Evolutionary conservation across 2,329 filamentous ascomycete genomes (phyloP).

Genomic region (Claviceps sorghi): DNA sequence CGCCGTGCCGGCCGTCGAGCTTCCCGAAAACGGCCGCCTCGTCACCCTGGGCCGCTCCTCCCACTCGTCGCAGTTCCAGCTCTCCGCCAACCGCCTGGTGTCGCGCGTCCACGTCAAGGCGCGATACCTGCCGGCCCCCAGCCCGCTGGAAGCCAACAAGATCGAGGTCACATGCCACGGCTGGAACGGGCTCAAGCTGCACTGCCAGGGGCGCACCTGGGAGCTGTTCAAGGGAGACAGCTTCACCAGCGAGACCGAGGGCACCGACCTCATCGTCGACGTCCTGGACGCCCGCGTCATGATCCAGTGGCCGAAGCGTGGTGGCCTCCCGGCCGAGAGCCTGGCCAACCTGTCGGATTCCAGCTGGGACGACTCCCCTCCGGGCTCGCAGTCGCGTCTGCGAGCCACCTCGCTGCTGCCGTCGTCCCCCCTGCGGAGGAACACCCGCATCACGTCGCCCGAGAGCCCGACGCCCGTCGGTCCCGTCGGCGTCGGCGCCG

Average conservation of each 20-base stretch:
- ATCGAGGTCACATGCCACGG: conserved; percentile 84
- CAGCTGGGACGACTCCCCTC: conserved; percentile 54
- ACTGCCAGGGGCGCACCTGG: conserved; percentile 78
- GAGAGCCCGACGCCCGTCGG: conserved; percentile 45
- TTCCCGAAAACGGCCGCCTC: conserved; percentile 67
- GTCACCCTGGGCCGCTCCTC: conserved; percentile 85
- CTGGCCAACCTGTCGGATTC: conserved; percentile 46
- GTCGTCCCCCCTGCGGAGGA: conserved; percentile 44
- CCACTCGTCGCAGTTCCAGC: conserved; percentile 88
- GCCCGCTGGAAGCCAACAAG: conserved; percentile 55
- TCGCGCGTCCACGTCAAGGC: conserved; percentile 89
- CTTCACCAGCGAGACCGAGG: conserved; percentile 79
- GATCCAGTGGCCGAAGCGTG: conserved; percentile 67
- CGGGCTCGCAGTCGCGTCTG: conserved; percentile 19
- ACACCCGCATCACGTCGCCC: conserved; percentile 53
- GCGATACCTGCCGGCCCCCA: conserved; percentile 57
- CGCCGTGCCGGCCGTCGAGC: conserved; percentile 66
- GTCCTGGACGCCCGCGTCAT: conserved; percentile 86
- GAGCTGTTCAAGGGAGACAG: conserved; percentile 77
- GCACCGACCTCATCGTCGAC: conserved; percentile 84
- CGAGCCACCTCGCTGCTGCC: conserved; percentile 30
- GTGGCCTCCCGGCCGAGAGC: conserved; percentile 21
- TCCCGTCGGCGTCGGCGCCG: no score
- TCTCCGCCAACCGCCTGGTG: conserved; percentile 82
- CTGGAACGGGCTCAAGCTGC: conserved; percentile 90